Percentiles rank a stretch among this genome's conserved stretches.
Conservation (phyloP, 345 rosid species). For the Isatis tinctoria region DNA sequence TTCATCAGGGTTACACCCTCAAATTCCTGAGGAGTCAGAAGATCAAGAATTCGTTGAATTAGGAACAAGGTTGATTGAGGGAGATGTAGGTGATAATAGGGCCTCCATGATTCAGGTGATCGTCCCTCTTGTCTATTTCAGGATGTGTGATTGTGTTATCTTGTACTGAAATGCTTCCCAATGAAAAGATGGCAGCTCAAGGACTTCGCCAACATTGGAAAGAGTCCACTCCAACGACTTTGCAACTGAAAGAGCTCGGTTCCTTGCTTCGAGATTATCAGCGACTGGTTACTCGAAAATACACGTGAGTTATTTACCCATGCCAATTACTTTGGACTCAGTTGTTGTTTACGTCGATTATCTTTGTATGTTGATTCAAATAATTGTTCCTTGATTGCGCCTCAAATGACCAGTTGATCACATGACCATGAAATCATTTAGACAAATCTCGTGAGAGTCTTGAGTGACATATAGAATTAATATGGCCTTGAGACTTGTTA, state of each 20-base stretch:
- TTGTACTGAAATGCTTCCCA: slow-evolving; percentile 21
- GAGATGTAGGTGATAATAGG: slow-evolving; percentile 41
- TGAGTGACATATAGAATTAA: not conserved
- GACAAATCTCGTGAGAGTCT: not conserved
- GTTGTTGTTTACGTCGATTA: not conserved
- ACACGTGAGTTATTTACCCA: slow-evolving; percentile 47
- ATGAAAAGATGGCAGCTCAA: slow-evolving; percentile 45
- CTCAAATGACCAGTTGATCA: not conserved
- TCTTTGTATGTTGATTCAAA: not conserved
- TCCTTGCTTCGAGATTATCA: slow-evolving; percentile 92
- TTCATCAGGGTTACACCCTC: slow-evolving; percentile 39
- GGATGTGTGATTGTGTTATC: slow-evolving; percentile 3
- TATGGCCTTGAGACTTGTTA: not conserved
- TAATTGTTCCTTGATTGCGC: not conserved
- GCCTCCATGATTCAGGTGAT: slow-evolving; percentile 38
- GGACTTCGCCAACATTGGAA: slow-evolving; percentile 82
- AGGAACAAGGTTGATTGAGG: slow-evolving; percentile 50
- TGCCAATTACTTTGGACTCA: not conserved
- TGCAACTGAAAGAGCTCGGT: slow-evolving; percentile 69
- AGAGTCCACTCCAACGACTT: slow-evolving; percentile 46
- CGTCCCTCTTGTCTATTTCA: not conserved
- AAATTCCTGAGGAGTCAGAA: slow-evolving; percentile 59
- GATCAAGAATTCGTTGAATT: slow-evolving; percentile 75
- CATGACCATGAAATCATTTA: not conserved
- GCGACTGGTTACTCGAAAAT: slow-evolving; percentile 48